Evolutionary conservation across 495 filamentous ascomycete species (phyloP).

Genomic region (Penicillium daleae): DNA sequence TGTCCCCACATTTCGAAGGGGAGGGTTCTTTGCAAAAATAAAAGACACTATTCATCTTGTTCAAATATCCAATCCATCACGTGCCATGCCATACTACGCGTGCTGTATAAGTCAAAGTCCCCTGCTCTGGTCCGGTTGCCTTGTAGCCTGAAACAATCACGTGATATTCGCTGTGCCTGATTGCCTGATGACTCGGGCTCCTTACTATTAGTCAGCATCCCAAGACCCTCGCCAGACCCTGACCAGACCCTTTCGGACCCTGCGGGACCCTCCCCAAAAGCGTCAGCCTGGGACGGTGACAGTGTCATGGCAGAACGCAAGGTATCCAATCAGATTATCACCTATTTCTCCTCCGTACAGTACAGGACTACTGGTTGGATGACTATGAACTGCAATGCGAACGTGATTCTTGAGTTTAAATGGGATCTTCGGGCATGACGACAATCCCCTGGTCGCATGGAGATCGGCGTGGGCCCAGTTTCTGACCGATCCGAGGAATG

Average conservation of each 20-base stretch:
- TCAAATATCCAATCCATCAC: constrained; percentile 1
- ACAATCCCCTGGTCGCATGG: not conserved
- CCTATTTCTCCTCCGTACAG: too few species aligned
- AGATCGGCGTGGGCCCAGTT: not conserved
- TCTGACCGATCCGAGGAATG: constrained; percentile 4
- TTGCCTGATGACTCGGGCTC: not conserved
- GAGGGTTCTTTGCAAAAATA: constrained; percentile 1
- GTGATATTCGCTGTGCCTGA: not conserved
- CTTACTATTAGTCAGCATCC: not conserved
- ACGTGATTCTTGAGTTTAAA: too few species aligned
- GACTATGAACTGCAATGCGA: too few species aligned
- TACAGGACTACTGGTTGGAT: too few species aligned
- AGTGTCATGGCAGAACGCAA: too few species aligned
- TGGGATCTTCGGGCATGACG: constrained; percentile 2
- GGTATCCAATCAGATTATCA: too few species aligned
- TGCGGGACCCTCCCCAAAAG: not conserved
- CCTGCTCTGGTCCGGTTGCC: not conserved
- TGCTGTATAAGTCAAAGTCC: too few species aligned
- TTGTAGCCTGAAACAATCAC: not conserved
- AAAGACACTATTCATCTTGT: not conserved
- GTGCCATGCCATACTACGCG: not conserved
- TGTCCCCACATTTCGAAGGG: not conserved
- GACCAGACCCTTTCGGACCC: not conserved
- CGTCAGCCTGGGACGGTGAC: not conserved
- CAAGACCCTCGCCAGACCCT: not conserved